Base-by-base conservation (phyloP, 2,329 filamentous ascomycete genomes). In the Diaporthe eres region DNA sequence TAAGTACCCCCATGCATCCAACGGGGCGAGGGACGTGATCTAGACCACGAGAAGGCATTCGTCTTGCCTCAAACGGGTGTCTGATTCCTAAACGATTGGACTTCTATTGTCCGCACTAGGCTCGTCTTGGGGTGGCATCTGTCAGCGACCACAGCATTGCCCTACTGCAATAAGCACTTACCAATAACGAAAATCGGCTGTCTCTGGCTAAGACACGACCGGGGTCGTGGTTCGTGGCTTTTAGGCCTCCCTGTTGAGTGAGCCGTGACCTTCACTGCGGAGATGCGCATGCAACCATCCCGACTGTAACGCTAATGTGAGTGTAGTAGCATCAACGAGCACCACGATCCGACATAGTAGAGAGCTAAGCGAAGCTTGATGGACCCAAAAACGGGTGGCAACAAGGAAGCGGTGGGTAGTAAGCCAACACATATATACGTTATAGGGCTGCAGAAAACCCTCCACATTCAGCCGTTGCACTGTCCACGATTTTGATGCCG, bases 401-500 rank as follows among this genome's bases (percentile, higher is more conserved):
- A 53, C 13, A 53, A 0, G 8, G 1, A 4, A 7, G 31, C 15
- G 34, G 65, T 25, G 34, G 17, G n/a, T 34, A 55, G 9, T 15
- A 2, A 8, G 13, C 2, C 19, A 12, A 9, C 1, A 12, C 7
- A 47, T 47, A 47, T 31, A 31, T 31, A 31, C 5, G 1, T 31
- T 31, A 31, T n/a, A 49, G 15, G 25, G 5, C 17, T 34, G 61
- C 4, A 17, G 34, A 12, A 4, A 13, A 2, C 15, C 17, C 34
- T 3, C n/a, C 15, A 31, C 6, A 0, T 63, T 28, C 0, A 2
- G 10, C 6, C 6, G 1, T 1, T 10, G 0, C 7, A 25, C 37
- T 8, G 25, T 8, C 7, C n/a, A 44, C 6, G 19, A 5, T n/a
- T 4, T 1, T n/a, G 15, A 4, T 22, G 7, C 19, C 0, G n/a